A percentile compares a stretch with the other conserved stretches of the same genome.
Conservation (phyloP, 371 early-diverging fungal genomes). For the Lichtheimia corymbifera region DNA sequence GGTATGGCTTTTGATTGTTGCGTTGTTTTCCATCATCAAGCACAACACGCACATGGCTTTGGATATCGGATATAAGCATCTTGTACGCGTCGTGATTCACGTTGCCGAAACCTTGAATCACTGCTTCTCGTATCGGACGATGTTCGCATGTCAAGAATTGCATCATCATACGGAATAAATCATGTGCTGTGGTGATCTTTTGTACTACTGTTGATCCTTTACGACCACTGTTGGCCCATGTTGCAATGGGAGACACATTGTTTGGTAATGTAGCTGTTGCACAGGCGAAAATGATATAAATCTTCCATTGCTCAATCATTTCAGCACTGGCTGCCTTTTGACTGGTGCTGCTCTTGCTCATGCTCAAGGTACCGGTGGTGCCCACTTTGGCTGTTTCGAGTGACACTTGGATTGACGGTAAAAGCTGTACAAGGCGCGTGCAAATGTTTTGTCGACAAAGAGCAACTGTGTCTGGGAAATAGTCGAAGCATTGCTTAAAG, state of each 20-base stretch:
- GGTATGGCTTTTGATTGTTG: constrained; percentile 58
- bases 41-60: constrained; percentile 60
- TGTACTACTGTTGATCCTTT: constrained; percentile 54
- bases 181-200: constrained; percentile 58
- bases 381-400: constrained; percentile 52
- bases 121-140: constrained; percentile 69
- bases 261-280: constrained; percentile 55
- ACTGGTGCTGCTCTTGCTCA: constrained; percentile 38
- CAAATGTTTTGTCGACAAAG: constrained; percentile 65
- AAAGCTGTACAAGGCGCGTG: constrained; percentile 60
- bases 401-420: constrained; percentile 58
- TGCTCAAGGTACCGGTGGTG: constrained; percentile 41
- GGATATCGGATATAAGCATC: constrained; percentile 67
- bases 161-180: constrained; percentile 60
- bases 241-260: constrained; percentile 26
- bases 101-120: constrained; percentile 70
- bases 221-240: constrained; percentile 54
- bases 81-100: constrained; percentile 72
- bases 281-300: constrained; percentile 72
- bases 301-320: constrained; percentile 79
- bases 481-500: constrained; percentile 61
- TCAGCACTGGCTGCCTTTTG: constrained; percentile 56
- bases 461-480: constrained; percentile 62
- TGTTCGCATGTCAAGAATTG: constrained; percentile 76
- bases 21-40: constrained; percentile 70